phyloP scores from a whole-genome alignment of 2,329 filamentous ascomycete species.

The Microcyclospora tardicrescens region DNA sequence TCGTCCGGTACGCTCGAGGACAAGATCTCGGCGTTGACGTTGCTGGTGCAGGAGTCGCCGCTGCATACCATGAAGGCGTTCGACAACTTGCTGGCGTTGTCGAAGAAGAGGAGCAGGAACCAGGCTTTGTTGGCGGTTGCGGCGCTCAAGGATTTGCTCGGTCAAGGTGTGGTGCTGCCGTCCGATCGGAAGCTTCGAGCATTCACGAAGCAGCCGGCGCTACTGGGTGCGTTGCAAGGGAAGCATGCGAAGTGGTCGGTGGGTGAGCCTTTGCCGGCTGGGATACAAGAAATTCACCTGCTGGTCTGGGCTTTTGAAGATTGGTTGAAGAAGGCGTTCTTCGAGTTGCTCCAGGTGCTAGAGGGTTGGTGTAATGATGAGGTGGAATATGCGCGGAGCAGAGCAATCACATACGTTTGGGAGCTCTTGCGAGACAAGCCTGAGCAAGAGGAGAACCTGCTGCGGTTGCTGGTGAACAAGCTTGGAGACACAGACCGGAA shows the following conservation, averaged over 20 bases:
- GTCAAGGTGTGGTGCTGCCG: constrained; percentile 75
- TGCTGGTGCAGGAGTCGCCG: constrained; percentile 91
- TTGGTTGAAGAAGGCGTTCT: constrained; percentile 88
- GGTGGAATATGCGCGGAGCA: constrained; percentile 80
- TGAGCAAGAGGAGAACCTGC: constrained; percentile 88
- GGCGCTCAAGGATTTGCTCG: constrained; percentile 86
- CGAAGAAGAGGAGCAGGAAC: constrained; percentile 85
- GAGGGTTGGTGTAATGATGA: constrained; percentile 93
- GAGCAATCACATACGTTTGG: constrained; percentile 81
- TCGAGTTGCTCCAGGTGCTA: constrained; percentile 80
- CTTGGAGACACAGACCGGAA: constrained; percentile 91
- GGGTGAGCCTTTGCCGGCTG: constrained; percentile 58
- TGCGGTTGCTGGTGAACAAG: constrained; percentile 89
- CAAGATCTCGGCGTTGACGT: constrained; percentile 86
- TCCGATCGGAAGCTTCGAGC: constrained; percentile 65
- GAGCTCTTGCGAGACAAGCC: constrained; percentile 89
- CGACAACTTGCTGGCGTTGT: constrained; percentile 67
- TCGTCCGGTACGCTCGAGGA: constrained; percentile 89
- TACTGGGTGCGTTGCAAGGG: constrained; percentile 58
- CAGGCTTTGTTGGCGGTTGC: constrained; percentile 87
- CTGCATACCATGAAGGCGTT: constrained; percentile 84
- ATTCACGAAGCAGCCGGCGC: constrained; percentile 66
- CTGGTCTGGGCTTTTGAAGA: constrained; percentile 88
- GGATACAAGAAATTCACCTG: constrained; percentile 62
- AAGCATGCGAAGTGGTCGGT: constrained; percentile 50